Percentiles rank a stretch among this genome's conserved stretches.
Conservation (phyloP, 2,329 filamentous ascomycete species). For the Pestalotiopsis sp. region DNA sequence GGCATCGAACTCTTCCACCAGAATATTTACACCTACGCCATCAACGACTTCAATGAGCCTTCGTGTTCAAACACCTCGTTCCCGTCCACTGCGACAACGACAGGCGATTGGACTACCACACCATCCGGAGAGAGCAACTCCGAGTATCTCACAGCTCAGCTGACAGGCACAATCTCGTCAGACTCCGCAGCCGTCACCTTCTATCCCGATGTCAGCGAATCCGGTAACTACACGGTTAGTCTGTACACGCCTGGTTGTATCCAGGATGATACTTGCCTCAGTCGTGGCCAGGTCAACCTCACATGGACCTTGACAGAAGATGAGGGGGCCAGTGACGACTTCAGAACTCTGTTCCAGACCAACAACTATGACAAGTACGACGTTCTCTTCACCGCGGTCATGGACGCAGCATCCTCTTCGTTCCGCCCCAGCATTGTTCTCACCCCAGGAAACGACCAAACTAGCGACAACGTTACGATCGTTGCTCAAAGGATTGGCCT, state of each 20-base stretch:
- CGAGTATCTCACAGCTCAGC: conserved; percentile 73
- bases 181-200: conserved; percentile 74
- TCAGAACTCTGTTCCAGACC: conserved; percentile 77
- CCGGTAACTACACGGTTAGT: conserved; percentile 89
- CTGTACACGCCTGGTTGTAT: conserved; percentile 92
- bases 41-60: conserved; percentile 88
- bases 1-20: conserved; percentile 88
- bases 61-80: conserved; percentile 68
- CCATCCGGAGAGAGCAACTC: conserved; percentile 71
- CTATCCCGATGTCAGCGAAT: conserved; percentile 80
- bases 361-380: conserved; percentile 98
- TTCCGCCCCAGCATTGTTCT: conserved; percentile 85
- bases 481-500: conserved; percentile 92
- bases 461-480: conserved; percentile 65
- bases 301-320: conserved; percentile 68
- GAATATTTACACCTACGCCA: conserved; percentile 82
- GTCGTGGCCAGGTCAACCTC: conserved; percentile 80
- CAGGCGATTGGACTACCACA: conserved; percentile 74
- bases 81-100: conserved; percentile 67
- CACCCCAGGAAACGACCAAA: conserved; percentile 67
- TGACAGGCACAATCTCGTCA: conserved; percentile 58
- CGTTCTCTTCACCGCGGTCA: conserved; percentile 81
- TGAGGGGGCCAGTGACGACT: conserved; percentile 37
- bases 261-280: conserved; percentile 75
- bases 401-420: conserved; percentile 72